phyloP scores from a whole-genome alignment of 2,329 filamentous ascomycete genomes.

The Septoria petroselini region DNA sequence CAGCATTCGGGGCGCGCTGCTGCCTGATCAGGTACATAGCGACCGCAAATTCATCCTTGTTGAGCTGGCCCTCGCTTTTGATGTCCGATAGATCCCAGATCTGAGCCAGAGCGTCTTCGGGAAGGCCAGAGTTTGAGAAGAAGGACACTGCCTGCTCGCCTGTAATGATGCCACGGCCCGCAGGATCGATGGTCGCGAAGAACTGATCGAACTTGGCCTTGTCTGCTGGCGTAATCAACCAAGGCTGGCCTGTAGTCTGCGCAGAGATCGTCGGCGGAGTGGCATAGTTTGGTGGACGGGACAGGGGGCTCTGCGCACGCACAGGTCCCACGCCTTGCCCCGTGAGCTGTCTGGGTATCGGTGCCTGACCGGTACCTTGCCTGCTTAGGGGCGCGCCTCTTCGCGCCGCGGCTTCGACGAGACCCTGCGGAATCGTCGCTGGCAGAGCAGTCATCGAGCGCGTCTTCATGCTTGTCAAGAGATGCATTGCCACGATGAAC shows the following conservation, averaged over 20 bases:
- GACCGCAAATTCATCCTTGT: conserved; percentile 87
- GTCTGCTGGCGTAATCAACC: conserved; percentile 78
- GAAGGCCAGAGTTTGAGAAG: conserved; percentile 85
- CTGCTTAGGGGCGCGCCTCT: conserved; percentile 50
- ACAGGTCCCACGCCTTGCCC: conserved; percentile 50
- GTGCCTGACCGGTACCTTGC: conserved; percentile 37
- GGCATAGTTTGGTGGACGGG: conserved; percentile 48
- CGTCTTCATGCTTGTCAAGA: conserved; percentile 86
- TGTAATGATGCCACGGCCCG: conserved; percentile 76
- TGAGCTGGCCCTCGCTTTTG: conserved; percentile 81
- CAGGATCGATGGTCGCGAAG: conserved; percentile 78
- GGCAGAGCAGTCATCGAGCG: conserved; percentile 77
- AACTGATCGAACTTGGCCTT: conserved; percentile 85
- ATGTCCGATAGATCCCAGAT: conserved; percentile 98
- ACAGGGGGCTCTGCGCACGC: conserved; percentile 60
- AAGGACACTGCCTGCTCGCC: conserved; percentile 94
- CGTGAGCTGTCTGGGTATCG: conserved; percentile 80
- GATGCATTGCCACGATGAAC: conserved; percentile 97
- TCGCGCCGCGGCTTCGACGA: conserved; percentile 87
- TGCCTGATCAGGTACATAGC: conserved; percentile 96
- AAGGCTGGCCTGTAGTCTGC: conserved; percentile 63
- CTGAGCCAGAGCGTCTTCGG: conserved; percentile 83
- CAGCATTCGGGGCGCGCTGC: conserved; percentile 70
- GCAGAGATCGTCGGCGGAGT: conserved; percentile 50
- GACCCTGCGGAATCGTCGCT: conserved; percentile 71